Evolutionary conservation across 1,284 basidiomycete species (phyloP).

Genomic region (Trametes hirsuta): DNA sequence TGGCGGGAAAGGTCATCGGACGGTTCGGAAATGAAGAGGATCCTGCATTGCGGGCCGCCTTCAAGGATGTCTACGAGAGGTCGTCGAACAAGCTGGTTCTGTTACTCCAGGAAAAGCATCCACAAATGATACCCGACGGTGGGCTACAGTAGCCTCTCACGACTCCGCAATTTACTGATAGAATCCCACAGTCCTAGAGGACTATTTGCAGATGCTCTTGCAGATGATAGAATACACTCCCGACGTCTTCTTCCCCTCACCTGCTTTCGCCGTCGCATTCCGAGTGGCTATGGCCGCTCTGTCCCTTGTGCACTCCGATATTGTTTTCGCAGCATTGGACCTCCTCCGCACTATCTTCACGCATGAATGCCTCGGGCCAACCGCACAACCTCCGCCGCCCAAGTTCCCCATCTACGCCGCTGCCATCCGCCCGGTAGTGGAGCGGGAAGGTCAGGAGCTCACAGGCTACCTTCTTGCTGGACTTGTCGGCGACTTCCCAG

Average conservation of each 20-base stretch:
- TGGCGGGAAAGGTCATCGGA: conserved; percentile 82
- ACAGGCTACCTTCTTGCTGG: conserved; percentile 77
- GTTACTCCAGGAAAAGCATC: conserved; percentile 67
- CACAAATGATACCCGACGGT: conserved; percentile 84
- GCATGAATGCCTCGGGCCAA: conserved; percentile 65
- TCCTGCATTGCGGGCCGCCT: conserved; percentile 52
- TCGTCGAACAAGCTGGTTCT: conserved; percentile 72
- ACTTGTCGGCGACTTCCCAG: conserved; percentile 85
- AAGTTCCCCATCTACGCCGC: conserved; percentile 68
- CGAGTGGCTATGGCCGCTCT: conserved; percentile 77
- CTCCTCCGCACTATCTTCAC: conserved; percentile 75
- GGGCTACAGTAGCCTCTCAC: conserved; percentile 28
- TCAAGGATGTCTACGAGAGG: conserved; percentile 73
- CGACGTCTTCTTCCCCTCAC: conserved; percentile 77
- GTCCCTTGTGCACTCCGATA: conserved; percentile 79
- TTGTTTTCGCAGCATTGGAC: conserved; percentile 83
- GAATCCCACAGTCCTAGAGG: conserved; percentile 80
- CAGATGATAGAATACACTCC: conserved; percentile 74
- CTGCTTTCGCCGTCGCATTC: conserved; percentile 77
- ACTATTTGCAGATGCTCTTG: conserved; percentile 86
- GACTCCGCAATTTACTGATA: neutral
- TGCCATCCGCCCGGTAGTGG: conserved; percentile 69
- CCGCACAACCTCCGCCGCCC: conserved; percentile 51
- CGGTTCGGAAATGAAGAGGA: conserved; percentile 73
- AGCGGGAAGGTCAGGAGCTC: conserved; percentile 77